phyloP scores from a whole-genome alignment of 441 rosid species.

The Populus hybrid region DNA sequence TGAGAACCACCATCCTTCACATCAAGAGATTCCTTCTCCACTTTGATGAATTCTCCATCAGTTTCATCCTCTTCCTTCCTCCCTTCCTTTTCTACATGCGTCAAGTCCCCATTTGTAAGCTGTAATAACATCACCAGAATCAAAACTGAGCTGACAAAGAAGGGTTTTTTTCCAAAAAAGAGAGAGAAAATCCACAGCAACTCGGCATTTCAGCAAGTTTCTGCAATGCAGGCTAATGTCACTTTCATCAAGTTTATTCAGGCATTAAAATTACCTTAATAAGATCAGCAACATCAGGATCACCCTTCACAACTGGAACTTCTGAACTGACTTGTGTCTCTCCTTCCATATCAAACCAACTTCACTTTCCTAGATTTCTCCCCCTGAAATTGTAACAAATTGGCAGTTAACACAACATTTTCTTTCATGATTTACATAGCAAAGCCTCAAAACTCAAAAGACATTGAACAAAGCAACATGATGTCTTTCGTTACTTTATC shows the following conservation, averaged over 20 bases:
- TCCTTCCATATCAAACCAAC: slow-evolving; percentile 56
- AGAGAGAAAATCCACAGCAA: background rate
- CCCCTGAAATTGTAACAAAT: slow-evolving; percentile 19
- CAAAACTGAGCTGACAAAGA: background rate
- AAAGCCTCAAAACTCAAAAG: background rate
- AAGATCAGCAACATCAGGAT: slow-evolving; percentile 34
- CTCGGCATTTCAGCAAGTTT: background rate
- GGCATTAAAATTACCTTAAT: slow-evolving; percentile 42
- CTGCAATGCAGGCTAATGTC: background rate
- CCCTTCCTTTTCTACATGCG: slow-evolving; percentile 40
- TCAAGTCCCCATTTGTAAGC: slow-evolving; percentile 49
- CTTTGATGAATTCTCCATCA: slow-evolving; percentile 93
- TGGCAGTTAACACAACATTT: background rate
- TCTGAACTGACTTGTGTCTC: slow-evolving; percentile 48
- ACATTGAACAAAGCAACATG: background rate
- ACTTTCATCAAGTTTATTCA: background rate
- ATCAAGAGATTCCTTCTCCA: slow-evolving; percentile 79
- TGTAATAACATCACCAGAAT: slow-evolving; percentile 27
- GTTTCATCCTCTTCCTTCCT: slow-evolving; percentile 82
- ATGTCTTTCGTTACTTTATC: background rate
- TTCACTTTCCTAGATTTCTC: slow-evolving; percentile 14
- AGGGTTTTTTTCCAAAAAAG: background rate
- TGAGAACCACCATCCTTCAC: slow-evolving; percentile 48
- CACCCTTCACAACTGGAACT: slow-evolving; percentile 49
- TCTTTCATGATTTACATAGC: background rate